Evolutionary conservation across 2,329 filamentous ascomycete species (phyloP), one percentile per base, ranked within the genome.

Genomic region (Eutypa lata): DNA sequence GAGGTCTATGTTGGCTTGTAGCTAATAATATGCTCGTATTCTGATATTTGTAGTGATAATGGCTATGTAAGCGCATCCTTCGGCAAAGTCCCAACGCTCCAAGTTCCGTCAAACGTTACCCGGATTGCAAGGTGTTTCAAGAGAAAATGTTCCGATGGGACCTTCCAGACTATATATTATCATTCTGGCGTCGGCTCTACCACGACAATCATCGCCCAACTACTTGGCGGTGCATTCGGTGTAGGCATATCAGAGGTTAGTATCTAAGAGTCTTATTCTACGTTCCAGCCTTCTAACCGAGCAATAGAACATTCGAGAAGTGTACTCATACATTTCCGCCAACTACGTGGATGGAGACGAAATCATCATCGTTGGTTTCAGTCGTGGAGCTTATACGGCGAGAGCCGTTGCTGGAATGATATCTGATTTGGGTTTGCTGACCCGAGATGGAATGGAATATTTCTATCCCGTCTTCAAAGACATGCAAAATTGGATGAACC

Each of bases 271-370:
- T 28, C 4, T 35, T 26, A 3, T 19, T 38, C 2, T 28, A 16
- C n/a, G 8, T 16, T 11, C 22, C 21, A n/a, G 11, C 13, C 18
- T 24, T 50, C 57, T 64, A 26, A 65, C 40, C 16, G 52, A 26
- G 59, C 28, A 16, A 24, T 52, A 66, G 62, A 60, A 87, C 52
- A 77, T 87, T 50, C 77, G 82, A 13, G 83, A 86, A 64, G 80
- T 82, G 1, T 87, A 87, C 61, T 74, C 78, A 4, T 87, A 85
- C 61, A 70, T 86, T 2, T 84, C 81, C 51, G 77, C 79, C 59
- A 87, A 86, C 67, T 86, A 85, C 60, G 73, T 75, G 50, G 75
- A 77, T 50, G 80, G 80, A 2, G 81, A 84, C 55, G 76, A 83
- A 56, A 81, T 84, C 47, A 68, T 81, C 46, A 72, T 83, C 26